Conservation (phyloP, 2,329 filamentous ascomycete genomes). For the Ophioceras dolichostomum region DNA sequence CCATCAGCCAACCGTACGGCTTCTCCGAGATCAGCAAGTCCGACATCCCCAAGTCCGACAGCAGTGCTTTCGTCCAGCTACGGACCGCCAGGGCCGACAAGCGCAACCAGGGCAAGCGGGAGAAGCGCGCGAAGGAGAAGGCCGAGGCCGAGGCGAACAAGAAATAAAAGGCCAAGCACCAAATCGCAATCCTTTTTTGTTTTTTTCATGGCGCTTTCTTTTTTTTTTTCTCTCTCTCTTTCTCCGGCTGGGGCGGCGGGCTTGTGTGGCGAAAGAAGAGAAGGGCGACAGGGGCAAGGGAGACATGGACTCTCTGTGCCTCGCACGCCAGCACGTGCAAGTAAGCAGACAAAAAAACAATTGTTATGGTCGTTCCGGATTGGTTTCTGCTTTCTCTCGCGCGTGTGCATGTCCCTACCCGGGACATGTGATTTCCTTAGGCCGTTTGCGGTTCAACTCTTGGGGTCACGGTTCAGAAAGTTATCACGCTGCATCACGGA, state of each 20-base stretch:
- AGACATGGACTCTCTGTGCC: not conserved
- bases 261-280: too few species aligned
- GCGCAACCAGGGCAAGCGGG: slow-evolving; percentile 69
- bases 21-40: slow-evolving; percentile 70
- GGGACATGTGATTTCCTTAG: slow-evolving; percentile 4
- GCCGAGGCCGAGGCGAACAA: slow-evolving; percentile 72
- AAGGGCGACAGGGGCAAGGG: not conserved
- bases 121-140: slow-evolving; percentile 88
- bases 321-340: too few species aligned
- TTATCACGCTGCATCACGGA: slow-evolving; percentile 7
- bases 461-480: slow-evolving; percentile 12
- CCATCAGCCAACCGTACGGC: slow-evolving; percentile 39
- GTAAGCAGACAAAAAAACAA: too few species aligned
- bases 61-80: slow-evolving; percentile 78
- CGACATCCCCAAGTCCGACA: slow-evolving; percentile 66
- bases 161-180: slow-evolving; percentile 48
- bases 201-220: not conserved
- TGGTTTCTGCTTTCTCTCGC: slow-evolving; percentile 9
- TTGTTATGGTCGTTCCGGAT: slow-evolving; percentile 10
- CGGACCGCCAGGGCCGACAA: slow-evolving; percentile 75
- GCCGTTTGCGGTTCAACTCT: slow-evolving; percentile 2
- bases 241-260: slow-evolving; percentile 1
- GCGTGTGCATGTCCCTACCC: too few species aligned
- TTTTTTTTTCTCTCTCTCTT: slow-evolving; percentile 3
- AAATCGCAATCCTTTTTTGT: slow-evolving; percentile 1